Conservation (phyloP, 495 filamentous ascomycete species). For the Aspergillus hancockii region DNA sequence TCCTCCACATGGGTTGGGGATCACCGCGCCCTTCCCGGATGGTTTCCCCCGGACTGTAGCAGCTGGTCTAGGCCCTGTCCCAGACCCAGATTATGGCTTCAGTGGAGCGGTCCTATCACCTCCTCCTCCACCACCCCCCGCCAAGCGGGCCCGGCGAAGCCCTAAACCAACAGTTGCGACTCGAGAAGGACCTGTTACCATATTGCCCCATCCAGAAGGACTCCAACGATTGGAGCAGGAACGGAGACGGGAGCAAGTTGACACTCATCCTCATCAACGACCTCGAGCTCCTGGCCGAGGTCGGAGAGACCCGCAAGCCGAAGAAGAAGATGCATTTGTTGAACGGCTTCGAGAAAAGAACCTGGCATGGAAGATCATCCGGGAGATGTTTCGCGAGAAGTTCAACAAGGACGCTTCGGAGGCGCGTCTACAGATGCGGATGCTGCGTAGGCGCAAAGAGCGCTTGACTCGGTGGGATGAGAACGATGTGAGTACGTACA, state of each 20-base stretch:
- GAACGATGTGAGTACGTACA: conserved; percentile 60
- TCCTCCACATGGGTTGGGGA: conserved; percentile 39
- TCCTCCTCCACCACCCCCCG: conserved; percentile 26
- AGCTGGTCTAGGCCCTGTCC: conserved; percentile 27
- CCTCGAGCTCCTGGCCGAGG: conserved; percentile 43
- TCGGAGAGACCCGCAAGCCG: conserved; percentile 50
- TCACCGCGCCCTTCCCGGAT: conserved; percentile 38
- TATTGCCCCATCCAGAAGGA: conserved; percentile 44
- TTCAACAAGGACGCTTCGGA: conserved; percentile 66
- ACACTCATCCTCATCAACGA: conserved; percentile 31
- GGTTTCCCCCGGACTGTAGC: conserved; percentile 32
- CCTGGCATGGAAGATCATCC: conserved; percentile 70
- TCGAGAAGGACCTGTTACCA: conserved; percentile 35
- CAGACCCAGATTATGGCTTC: conserved; percentile 23
- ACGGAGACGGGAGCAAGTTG: conserved; percentile 29
- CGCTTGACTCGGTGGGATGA: conserved; percentile 64
- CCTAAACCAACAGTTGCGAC: conserved; percentile 24
- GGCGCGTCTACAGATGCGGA: conserved; percentile 73
- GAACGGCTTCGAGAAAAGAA: conserved; percentile 67
- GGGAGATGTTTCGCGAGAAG: conserved; percentile 60
- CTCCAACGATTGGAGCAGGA: conserved; percentile 38
- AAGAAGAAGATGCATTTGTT: conserved; percentile 68
- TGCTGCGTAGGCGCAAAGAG: conserved; percentile 64
- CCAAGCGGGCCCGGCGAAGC: conserved; percentile 33
- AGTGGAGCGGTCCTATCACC: conserved; percentile 28